Conservation (phyloP, 1,284 basidiomycete species). For the Irpex lacteus region DNA sequence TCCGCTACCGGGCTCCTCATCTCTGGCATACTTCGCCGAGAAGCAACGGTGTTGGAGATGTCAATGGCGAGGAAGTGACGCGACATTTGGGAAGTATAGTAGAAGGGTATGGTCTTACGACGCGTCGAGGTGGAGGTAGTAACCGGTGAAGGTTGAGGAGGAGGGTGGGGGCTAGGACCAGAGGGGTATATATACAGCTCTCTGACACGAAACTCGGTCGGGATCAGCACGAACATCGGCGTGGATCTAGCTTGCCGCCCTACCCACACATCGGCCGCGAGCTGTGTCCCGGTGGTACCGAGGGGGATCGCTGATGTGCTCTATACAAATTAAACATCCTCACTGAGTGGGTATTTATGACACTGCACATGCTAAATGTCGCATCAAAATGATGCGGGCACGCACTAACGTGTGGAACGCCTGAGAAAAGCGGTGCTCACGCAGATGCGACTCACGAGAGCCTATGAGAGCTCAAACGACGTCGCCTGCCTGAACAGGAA, state of each 20-base stretch:
- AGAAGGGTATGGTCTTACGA: not conserved
- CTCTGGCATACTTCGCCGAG: slow-evolving; percentile 15
- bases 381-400: not conserved
- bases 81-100: not conserved
- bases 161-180: not conserved
- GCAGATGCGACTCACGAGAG: not conserved
- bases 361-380: not conserved
- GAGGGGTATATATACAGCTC: not conserved
- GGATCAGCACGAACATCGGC: not conserved
- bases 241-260: not conserved
- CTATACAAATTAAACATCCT: not conserved
- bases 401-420: not conserved
- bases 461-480: not conserved
- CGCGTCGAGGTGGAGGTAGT: not conserved
- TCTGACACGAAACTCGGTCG: not conserved
- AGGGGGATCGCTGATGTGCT: not conserved
- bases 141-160: not conserved
- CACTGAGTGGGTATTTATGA: not conserved
- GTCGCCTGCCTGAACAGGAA: not conserved
- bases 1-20: slow-evolving; percentile 9
- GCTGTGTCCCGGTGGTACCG: not conserved
- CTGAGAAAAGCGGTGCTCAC: not conserved
- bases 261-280: not conserved
- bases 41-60: not conserved
- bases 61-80: slow-evolving; percentile 2